Evolutionary conservation across 1,139 yeast genomes (phyloP).

Genomic region (Magnusiomyces ingens): DNA sequence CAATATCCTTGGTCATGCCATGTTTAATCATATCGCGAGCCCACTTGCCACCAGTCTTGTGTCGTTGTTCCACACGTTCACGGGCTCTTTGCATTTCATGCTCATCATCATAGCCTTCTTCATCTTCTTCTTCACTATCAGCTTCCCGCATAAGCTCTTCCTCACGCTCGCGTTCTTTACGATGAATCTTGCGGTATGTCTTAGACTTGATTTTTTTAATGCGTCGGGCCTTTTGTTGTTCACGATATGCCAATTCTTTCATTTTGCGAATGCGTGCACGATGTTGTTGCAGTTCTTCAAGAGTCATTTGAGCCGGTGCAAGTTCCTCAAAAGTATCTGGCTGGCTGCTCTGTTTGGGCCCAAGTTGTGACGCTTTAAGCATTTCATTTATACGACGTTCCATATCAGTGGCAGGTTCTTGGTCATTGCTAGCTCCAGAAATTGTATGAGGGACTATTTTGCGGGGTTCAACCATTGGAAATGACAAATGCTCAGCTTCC

Average conservation of each 20-base stretch:
- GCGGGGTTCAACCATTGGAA: conserved; percentile 51
- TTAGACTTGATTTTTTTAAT: conserved; percentile 92
- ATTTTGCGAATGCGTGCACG: conserved; percentile 78
- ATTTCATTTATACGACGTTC: conserved; percentile 61
- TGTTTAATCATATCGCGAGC: conserved; percentile 85
- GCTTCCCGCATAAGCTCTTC: conserved; percentile 46
- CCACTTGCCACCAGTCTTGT: conserved; percentile 76
- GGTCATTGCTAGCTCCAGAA: conserved; percentile 30
- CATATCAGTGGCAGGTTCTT: conserved; percentile 45
- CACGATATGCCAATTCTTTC: conserved; percentile 96
- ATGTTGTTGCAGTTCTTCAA: conserved; percentile 72
- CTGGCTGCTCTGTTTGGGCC: conserved; percentile 60
- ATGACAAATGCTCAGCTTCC: conserved; percentile 75
- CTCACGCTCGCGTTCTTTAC: conserved; percentile 72
- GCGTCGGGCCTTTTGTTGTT: conserved; percentile 83
- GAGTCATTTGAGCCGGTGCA: conserved; percentile 63
- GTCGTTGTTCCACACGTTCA: conserved; percentile 88
- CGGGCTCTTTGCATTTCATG: conserved; percentile 79
- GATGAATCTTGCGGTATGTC: conserved; percentile 76
- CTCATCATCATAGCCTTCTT: conserved; percentile 39
- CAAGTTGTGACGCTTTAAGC: conserved; percentile 56
- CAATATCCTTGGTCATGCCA: conserved; percentile 82
- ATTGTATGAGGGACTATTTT: conserved; percentile 41
- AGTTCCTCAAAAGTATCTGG: conserved; percentile 74
- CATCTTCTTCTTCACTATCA: conserved; percentile 44